Base-by-base conservation (phyloP, 148 eudicot species). In the Tetragonia tetragonoides region DNA sequence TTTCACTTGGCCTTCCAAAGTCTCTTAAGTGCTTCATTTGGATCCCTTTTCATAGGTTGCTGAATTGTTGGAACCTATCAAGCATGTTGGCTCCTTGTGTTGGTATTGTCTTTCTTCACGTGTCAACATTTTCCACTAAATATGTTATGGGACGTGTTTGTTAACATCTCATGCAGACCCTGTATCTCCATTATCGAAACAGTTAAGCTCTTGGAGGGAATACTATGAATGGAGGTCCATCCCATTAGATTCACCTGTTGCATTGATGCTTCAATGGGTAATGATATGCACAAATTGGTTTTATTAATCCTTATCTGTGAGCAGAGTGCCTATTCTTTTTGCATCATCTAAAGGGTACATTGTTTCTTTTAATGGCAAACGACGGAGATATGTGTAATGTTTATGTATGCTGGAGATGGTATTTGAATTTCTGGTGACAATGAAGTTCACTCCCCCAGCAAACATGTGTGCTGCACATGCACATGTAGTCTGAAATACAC, bases 201-300 rank as follows among this genome's bases (percentile, higher is more conserved):
- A 74, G 60, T 81, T 93, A 81, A 76, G 61, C 78, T 82, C 83
- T 82, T 95, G 99, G 99, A 83, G 88, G 87, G 92, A 93, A 28
- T 95, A 95, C 79, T 91, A 89, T 85, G 92, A 91, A 62, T 95
- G 99, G 99, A 91, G 99, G 83, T 75, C 87, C 73, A 87, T 95
- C 60, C 90, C 93, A 16, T 72, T 87, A 24, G 78, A 80, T 82
- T 93, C 97, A 83, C 94, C 99, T 17, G 97, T 81, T 77, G 89
- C 97, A 60, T 79, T 95, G 79, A 86, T 91, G 82, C 97, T 95
- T 78, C 97, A 95, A 49, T 95, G 94, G 99, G 99, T 95, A 91
- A 49, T 69, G 75, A 59, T 68, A 65, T 81, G 41, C 15, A 2
- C 61, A 38, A 61, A 64, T 23, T 68, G n/a, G 0, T 44, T 34